Evolutionary conservation across 2,329 filamentous ascomycete genomes (phyloP), one percentile per base, ranked within the genome.

Genomic region (Dothideomycetes sp.): DNA sequence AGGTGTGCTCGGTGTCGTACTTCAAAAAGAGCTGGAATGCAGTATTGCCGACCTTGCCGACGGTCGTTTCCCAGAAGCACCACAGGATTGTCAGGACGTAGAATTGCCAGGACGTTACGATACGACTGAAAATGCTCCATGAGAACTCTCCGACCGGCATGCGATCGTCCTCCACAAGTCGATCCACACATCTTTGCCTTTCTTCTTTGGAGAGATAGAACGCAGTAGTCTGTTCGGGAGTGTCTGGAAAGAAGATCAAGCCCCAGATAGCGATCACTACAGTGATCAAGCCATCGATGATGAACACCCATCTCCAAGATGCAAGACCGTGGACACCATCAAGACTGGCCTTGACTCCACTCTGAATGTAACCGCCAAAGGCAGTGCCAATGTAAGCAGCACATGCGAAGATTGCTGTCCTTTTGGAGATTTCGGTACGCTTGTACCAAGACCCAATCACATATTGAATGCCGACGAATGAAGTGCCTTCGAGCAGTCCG

Each of bases 341-440:
- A 1, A 75, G 58, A 3, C 59, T 58, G 43, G n/a, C n/a, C n/a
- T 73, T 72, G 2, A 73, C 66, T 0, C 59, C 69, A 0, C 71
- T 63, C 65, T 73, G 73, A 5, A 77, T 51, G 44, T 73, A 76
- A 0, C 73, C 73, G 3, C 61, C 65, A 42, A 71, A 68, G 59
- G 64, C 64, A 5, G 52, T 55, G 1, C 57, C 63, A 34, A 70
- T 61, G 1, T 63, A 64, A 11, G 60, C 62, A 36, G 61, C 64
- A 0, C 64, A 65, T 39, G 71, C 68, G 48, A 73, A 72, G 8
- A 73, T 71, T 37, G 66, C 70, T 2, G 66, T 64, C 12, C 70
- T 55, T 43, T 73, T 73, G 0, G 68, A 68, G 0, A 73, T 56
- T 43, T 73, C 70, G 30, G 66, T 61, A 37, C 60, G 59, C 5